Base-by-base conservation (phyloP, 768 basidiomycete species). In the Epithele typhae region DNA sequence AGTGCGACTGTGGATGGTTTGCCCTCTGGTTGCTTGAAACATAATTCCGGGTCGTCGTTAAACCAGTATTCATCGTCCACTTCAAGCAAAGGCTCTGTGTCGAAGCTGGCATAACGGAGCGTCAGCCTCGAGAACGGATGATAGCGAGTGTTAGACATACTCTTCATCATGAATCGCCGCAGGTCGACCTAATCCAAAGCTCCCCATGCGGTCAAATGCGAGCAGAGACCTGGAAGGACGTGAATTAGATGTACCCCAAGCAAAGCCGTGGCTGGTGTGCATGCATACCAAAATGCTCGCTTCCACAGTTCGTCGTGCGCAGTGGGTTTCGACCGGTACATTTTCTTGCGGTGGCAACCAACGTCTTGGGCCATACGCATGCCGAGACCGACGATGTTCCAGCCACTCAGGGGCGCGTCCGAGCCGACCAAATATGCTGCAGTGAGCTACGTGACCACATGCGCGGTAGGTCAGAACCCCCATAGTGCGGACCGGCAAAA, bases 21-120 rank as follows among this genome's bases (percentile, higher is more conserved):
- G 15, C 71, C 76, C 1, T 69, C 56, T 0, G 87, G 88, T 56
- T 90, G 87, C 40, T 73, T 73, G 65, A 83, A 85, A 3, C 68
- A 68, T 19, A 67, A 63, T 11, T 67, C 68, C 0, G 73, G 70
- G 43, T 76, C 75, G 18, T 63, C 68, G 38, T 67, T 67, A 15
- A 77, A 71, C 81, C 82, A 84, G 48, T 77, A 83, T 40, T 84
- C 81, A 56, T 86, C 84, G 45, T 86, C 84, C 17, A 82, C 81
- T 11, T 82, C 80, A 2, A 82, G 65, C 1, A 83, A 82, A 11
- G 74, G 68, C 18, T 80, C 81, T 15, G 78, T 67, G 45, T 86
- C 82, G 47, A 77, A 79, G 52, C 83, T 83, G 35, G 25, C n/a
- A 17, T 12, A 12, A 15, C 11, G n/a, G 9, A 14, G 14, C 11